A percentile compares a stretch with the other conserved stretches of the same genome.
Evolutionary conservation across 2,329 filamentous ascomycete genomes (phyloP).

Genomic region (Cryphonectria radicalis): DNA sequence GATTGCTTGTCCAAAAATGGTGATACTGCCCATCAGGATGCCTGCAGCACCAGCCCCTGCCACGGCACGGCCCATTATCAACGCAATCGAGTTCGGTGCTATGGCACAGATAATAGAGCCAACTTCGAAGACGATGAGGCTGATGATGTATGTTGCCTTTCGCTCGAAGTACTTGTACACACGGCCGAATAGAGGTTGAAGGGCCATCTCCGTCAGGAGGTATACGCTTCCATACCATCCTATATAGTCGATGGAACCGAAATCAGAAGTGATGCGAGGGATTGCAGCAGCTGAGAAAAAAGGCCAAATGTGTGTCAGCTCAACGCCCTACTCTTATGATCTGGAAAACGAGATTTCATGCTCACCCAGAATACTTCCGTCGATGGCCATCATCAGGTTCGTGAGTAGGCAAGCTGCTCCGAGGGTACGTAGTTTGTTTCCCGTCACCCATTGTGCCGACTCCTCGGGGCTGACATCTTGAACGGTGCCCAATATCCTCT

Average conservation of each 20-base stretch:
- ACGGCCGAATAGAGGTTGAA: slow-evolving; percentile 17
- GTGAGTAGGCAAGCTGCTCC: slow-evolving; percentile 6
- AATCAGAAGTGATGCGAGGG: slow-evolving; percentile 20
- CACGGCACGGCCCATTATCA: slow-evolving; percentile 19
- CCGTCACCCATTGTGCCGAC: slow-evolving; percentile 7
- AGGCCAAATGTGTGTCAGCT: neutral
- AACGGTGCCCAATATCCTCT: neutral
- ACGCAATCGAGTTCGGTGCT: slow-evolving; percentile 18
- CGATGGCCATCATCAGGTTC: slow-evolving; percentile 13
- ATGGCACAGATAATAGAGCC: slow-evolving; percentile 20
- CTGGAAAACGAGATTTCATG: neutral
- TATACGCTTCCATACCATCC: slow-evolving; percentile 22
- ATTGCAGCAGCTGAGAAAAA: slow-evolving; percentile 9
- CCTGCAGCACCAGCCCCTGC: slow-evolving; percentile 16
- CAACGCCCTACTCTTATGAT: neutral
- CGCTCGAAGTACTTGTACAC: slow-evolving; percentile 20
- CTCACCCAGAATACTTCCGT: slow-evolving; percentile 12
- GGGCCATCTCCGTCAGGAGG: slow-evolving; percentile 16
- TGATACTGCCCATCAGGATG: slow-evolving; percentile 18
- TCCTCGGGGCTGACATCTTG: neutral
- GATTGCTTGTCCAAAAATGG: slow-evolving; percentile 16
- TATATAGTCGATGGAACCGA: slow-evolving; percentile 18
- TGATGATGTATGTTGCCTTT: slow-evolving; percentile 16
- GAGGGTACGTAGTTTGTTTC: slow-evolving; percentile 2
- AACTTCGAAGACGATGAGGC: slow-evolving; percentile 11